A percentile compares a stretch with the other conserved stretches of the same genome.
These are phyloP conservation scores for Globisporangium mamillatum DNA, from an alignment of 352 stramenopile species.

Conservation along the genomic window DNA sequence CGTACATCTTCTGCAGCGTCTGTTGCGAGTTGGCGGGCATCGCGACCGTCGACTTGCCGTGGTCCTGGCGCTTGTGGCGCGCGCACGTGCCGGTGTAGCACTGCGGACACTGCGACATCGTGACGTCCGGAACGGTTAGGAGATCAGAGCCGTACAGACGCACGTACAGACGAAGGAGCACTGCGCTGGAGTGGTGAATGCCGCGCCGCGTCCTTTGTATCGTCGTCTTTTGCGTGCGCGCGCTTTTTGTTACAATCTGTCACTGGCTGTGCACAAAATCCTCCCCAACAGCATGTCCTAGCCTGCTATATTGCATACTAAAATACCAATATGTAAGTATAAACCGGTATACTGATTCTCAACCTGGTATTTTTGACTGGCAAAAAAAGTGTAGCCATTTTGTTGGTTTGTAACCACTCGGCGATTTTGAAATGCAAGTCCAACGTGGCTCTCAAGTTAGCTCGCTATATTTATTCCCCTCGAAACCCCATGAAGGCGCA, in stretches of 20 bases:
- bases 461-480: no score
- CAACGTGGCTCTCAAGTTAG: background rate
- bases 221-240: background rate
- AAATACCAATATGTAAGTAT: background rate
- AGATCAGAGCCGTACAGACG: background rate
- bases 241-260: background rate
- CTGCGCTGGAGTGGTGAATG: background rate
- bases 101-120: slow-evolving; percentile 74
- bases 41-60: slow-evolving; percentile 49
- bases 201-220: background rate
- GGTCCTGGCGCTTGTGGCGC: slow-evolving; percentile 56
- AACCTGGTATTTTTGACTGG: background rate
- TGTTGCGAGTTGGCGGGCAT: slow-evolving; percentile 48
- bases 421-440: background rate
- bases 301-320: background rate
- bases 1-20: slow-evolving; percentile 78
- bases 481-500: background rate
- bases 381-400: background rate
- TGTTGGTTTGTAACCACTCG: background rate
- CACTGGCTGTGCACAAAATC: background rate
- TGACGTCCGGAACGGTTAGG: background rate
- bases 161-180: background rate
- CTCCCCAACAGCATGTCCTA: background rate
- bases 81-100: slow-evolving; percentile 79
- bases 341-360: background rate